phyloP scores from a whole-genome alignment of 208 protist species.

The Wallacemonas sp. region DNA sequence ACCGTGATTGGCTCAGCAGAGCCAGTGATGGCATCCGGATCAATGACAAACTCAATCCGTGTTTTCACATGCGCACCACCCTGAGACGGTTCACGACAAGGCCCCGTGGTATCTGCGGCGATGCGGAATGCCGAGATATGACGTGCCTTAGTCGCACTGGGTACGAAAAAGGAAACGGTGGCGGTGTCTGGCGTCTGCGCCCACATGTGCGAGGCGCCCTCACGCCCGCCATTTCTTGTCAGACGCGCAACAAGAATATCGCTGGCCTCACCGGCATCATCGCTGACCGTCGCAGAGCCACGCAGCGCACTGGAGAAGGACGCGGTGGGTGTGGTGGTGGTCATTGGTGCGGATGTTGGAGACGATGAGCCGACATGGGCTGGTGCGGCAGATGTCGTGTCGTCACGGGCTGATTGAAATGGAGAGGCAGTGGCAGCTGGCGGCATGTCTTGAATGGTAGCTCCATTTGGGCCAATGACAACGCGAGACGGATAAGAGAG shows the following conservation, averaged over 20 bases:
- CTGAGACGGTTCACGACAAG: not conserved
- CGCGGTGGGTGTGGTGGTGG: not conserved
- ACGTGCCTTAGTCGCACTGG: slow-evolving; percentile 38
- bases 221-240: slow-evolving; percentile 58
- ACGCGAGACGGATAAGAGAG: slow-evolving; percentile 68
- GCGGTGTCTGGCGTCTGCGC: slow-evolving; percentile 66
- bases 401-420: slow-evolving; percentile 22
- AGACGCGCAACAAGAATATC: slow-evolving; percentile 57
- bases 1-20: slow-evolving; percentile 6
- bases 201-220: slow-evolving; percentile 67
- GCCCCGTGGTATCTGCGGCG: not conserved
- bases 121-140: slow-evolving; percentile 46
- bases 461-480: slow-evolving; percentile 56
- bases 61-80: too few relatives aligned
- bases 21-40: not conserved
- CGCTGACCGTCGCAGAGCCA: not conserved
- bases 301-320: not conserved
- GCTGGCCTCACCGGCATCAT: slow-evolving; percentile 45
- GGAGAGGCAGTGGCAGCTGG: slow-evolving; percentile 41
- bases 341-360: not conserved
- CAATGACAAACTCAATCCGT: not conserved
- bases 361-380: not conserved
- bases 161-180: slow-evolving; percentile 67
- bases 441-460: slow-evolving; percentile 38
- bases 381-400: not conserved